A percentile compares a stretch with the other conserved stretches of the same genome.
Conservation (phyloP, 2,329 filamentous ascomycete genomes). For the Penicillium palitans region DNA sequence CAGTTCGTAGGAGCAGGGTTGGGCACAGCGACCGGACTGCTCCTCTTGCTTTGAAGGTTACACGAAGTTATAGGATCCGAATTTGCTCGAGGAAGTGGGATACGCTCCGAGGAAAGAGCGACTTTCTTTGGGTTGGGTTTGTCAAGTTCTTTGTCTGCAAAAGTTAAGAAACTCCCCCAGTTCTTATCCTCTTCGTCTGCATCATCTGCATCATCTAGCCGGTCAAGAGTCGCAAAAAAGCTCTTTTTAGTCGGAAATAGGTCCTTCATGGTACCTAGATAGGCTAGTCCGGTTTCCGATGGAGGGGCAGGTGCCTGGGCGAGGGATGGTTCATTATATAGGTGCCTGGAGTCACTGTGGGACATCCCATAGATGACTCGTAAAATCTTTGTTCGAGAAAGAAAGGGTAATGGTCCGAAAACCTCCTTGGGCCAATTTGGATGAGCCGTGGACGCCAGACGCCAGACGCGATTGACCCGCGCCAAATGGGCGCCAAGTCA, state of each 20-base stretch:
- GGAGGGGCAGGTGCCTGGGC: slow-evolving; percentile 10
- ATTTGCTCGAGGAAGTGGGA: slow-evolving; percentile 11
- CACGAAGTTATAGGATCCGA: slow-evolving; percentile 11
- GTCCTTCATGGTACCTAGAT: slow-evolving; percentile 19
- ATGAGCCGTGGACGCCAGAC: slow-evolving; percentile 13
- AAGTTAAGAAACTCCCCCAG: slow-evolving; percentile 8
- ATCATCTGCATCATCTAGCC: slow-evolving; percentile 32
- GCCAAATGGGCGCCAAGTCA: slow-evolving; percentile 40
- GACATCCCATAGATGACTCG: neutral
- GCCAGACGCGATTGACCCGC: slow-evolving; percentile 20
- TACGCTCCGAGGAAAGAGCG: neutral
- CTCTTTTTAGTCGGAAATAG: slow-evolving; percentile 29
- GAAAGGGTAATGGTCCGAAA: slow-evolving; percentile 2
- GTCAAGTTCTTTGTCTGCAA: neutral
- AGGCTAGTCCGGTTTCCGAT: slow-evolving; percentile 17
- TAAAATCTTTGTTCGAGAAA: neutral
- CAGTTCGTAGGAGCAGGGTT: slow-evolving; percentile 12
- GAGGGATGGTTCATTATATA: slow-evolving; percentile 17
- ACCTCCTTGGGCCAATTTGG: slow-evolving; percentile 15
- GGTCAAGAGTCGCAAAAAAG: slow-evolving; percentile 41
- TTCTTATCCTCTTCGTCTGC: slow-evolving; percentile 29
- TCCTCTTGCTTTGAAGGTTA: neutral
- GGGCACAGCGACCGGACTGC: neutral
- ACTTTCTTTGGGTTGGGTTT: neutral
- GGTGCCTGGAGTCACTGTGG: neutral